Evolutionary conservation across 2,329 filamentous ascomycete genomes (phyloP).

Genomic region (Stagonosporopsis rhizophila): DNA sequence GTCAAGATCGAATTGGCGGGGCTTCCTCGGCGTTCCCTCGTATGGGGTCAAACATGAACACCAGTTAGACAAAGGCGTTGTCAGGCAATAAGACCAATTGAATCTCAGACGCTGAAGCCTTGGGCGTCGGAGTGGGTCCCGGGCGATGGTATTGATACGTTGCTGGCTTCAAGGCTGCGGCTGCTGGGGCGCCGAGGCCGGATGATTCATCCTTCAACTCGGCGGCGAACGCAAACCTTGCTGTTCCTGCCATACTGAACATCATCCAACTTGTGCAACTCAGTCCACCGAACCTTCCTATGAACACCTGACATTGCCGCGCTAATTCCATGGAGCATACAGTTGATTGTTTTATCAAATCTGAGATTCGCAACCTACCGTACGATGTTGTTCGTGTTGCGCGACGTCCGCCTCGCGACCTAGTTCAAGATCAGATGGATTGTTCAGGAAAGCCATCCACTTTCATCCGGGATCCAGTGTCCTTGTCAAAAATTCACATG

Average conservation of each 20-base stretch:
- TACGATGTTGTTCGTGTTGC: neutral
- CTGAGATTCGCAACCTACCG: neutral
- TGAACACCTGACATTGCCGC: neutral
- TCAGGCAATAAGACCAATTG: neutral
- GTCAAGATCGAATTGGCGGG: neutral
- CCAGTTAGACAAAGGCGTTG: neutral
- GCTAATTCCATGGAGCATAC: neutral
- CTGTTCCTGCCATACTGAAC: neutral
- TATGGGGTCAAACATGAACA: neutral
- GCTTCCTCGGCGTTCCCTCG: conserved; percentile 2
- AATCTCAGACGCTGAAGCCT: neutral
- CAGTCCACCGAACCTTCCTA: neutral
- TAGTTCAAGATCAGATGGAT: neutral
- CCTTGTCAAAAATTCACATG: neutral
- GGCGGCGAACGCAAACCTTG: neutral
- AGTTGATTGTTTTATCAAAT: neutral
- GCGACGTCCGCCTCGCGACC: too few relatives aligned
- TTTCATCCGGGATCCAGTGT: neutral
- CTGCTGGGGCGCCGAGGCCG: neutral
- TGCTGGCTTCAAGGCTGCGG: neutral
- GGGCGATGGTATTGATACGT: neutral
- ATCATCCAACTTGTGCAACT: neutral
- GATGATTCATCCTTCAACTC: neutral
- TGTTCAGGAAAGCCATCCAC: neutral
- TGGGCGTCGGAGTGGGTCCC: neutral